A percentile compares a stretch with the other conserved stretches of the same genome.
These are phyloP conservation scores for Hygrophorus pudorinus DNA, from an alignment of 768 basidiomycete genomes.

Conservation along the genomic window DNA sequence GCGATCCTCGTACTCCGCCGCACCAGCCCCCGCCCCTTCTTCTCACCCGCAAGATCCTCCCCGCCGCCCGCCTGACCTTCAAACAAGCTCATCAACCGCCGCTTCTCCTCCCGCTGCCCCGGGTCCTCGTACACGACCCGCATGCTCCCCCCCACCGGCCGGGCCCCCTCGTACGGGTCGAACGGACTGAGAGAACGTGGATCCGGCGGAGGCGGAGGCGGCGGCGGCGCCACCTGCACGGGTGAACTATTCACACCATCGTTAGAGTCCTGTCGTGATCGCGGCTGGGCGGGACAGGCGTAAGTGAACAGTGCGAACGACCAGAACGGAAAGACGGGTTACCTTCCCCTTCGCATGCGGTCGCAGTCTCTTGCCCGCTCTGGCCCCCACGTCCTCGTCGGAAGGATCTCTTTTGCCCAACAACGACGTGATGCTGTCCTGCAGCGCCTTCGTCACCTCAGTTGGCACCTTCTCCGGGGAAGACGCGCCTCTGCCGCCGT, in stretches of 20 bases:
- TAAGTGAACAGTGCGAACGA: neutral
- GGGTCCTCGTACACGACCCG: constrained; percentile 64
- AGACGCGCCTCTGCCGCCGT: too few species aligned
- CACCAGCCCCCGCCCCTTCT: constrained; percentile 6
- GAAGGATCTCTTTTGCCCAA: constrained; percentile 55
- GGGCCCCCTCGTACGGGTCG: constrained; percentile 18
- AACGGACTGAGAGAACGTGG: too few species aligned
- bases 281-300: constrained; percentile 19
- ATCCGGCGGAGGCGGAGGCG: too few species aligned
- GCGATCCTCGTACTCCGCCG: constrained; percentile 17
- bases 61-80: constrained; percentile 14
- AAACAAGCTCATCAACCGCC: constrained; percentile 46
- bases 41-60: constrained; percentile 6
- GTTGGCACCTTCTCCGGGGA: constrained; percentile 37
- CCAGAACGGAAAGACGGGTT: constrained; percentile 1
- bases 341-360: constrained; percentile 28
- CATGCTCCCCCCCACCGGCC: constrained; percentile 34
- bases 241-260: constrained; percentile 15
- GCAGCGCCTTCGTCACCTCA: constrained; percentile 46
- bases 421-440: constrained; percentile 59
- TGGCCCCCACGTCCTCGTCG: constrained; percentile 24
- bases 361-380: constrained; percentile 27
- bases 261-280: constrained; percentile 29
- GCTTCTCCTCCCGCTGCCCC: constrained; percentile 46
- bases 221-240: constrained; percentile 9